These are phyloP conservation scores for Prunus salicina DNA, from an alignment of 306 rosid genomes.

Conservation along the genomic window DNA sequence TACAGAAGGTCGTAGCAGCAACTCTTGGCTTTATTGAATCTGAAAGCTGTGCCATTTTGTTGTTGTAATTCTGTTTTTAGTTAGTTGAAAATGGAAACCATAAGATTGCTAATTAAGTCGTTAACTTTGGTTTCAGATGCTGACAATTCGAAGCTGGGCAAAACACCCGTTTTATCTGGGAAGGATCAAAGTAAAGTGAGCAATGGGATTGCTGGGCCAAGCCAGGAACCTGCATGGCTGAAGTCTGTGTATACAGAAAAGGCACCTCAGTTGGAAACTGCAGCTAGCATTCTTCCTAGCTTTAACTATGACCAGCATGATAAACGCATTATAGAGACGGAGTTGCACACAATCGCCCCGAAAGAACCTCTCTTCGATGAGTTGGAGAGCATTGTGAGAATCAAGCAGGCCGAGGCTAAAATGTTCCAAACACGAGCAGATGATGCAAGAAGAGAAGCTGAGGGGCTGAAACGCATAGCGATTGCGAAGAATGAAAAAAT, in stretches of 20 bases:
- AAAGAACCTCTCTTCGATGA: slow-evolving; percentile 83
- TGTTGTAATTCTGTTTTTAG: background rate
- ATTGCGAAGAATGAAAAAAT: slow-evolving; percentile 78
- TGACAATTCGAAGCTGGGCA: slow-evolving; percentile 63
- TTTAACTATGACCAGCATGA: slow-evolving; percentile 57
- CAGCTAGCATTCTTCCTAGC: slow-evolving; percentile 62
- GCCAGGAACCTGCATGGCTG: slow-evolving; percentile 79
- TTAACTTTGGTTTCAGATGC: slow-evolving; percentile 52
- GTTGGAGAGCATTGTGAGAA: slow-evolving; percentile 73
- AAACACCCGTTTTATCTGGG: slow-evolving; percentile 37
- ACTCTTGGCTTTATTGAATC: background rate
- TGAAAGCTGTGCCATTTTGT: background rate
- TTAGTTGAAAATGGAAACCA: slow-evolving; percentile 1
- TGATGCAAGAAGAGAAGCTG: slow-evolving; percentile 93
- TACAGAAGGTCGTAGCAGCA: background rate
- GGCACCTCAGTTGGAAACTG: slow-evolving; percentile 53
- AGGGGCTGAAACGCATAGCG: slow-evolving; percentile 82
- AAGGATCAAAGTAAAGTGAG: slow-evolving; percentile 60
- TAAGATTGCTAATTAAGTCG: slow-evolving; percentile 22
- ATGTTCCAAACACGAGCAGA: slow-evolving; percentile 93
- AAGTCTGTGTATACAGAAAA: slow-evolving; percentile 69
- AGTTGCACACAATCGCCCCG: slow-evolving; percentile 57
- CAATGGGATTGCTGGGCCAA: slow-evolving; percentile 65
- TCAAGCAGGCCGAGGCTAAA: slow-evolving; percentile 86
- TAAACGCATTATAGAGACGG: slow-evolving; percentile 51